Base-by-base conservation (phyloP, 2,329 filamentous ascomycete species). In the Reticulascus tulasneorum region DNA sequence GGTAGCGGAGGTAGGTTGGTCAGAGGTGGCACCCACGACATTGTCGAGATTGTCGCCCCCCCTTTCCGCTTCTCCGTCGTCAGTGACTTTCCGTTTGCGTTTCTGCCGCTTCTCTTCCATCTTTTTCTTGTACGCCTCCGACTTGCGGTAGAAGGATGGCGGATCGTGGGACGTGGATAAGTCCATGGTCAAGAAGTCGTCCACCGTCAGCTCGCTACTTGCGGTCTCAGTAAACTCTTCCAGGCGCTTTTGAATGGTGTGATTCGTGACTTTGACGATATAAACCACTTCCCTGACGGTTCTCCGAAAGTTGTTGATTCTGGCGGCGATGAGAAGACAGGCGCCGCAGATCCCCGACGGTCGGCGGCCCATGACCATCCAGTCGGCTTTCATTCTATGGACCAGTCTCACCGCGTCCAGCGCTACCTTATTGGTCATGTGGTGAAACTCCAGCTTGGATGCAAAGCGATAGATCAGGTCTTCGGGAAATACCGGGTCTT, bases 221-320 rank as follows among this genome's bases (percentile, higher is more conserved):
- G 87, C 84, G 0, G 91, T 95, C 21, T 82, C 76, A 46, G 86
- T 88, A 63, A 97, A 98, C 55, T 98, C 93, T 47, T 90, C 82
- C 9, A 98, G 68, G 44, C 93, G 88, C 56, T 91, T 87, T 53
- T 89, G 85, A 42, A 98, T 88, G 7, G 93, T 98, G 43, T 88
- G 77, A 47, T 94, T 94, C 26, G 90, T 94, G 33, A 97, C 90
- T 57, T 96, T 97, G 57, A 96, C 91, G 23, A 96, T 86, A 57
- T 95, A 97, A n/a, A 97, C 91, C 8, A 98, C 86, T 62, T 98
- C 93, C 20, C 89, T 79, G 10, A 94, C 81, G 0, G 89, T 95
- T 13, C 93, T 82, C 28, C 91, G 84, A 56, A 94, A 98, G 61
- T 97, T 97, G 73, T 96, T 94, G 84, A 97, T 97, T 34, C 93